A percentile compares a stretch with the other conserved stretches of the same genome.
These are phyloP conservation scores for Bassia scoparia DNA, from an alignment of 148 eudicot species.

Conservation along the genomic window DNA sequence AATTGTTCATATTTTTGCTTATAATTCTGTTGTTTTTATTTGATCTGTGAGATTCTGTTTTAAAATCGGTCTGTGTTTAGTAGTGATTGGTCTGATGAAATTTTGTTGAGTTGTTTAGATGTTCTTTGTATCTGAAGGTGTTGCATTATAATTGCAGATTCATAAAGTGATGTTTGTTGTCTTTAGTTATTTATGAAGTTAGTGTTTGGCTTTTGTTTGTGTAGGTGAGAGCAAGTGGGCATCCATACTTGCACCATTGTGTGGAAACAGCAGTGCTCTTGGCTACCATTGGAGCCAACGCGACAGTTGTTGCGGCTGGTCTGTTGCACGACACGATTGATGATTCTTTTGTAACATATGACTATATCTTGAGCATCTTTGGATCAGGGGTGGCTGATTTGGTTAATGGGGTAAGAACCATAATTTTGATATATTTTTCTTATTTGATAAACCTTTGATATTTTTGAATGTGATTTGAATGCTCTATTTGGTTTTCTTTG, in stretches of 20 bases:
- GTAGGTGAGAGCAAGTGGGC: slow-evolving; percentile 85
- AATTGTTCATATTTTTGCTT: neutral
- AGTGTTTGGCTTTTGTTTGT: slow-evolving; percentile 10
- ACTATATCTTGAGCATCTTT: slow-evolving; percentile 47
- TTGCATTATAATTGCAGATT: neutral
- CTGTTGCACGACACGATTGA: slow-evolving; percentile 90
- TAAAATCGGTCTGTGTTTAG: no score
- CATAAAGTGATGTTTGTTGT: slow-evolving; percentile 6
- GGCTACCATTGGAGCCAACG: slow-evolving; percentile 74
- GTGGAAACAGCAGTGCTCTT: slow-evolving; percentile 84
- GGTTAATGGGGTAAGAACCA: slow-evolving; percentile 68
- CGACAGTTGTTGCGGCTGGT: slow-evolving; percentile 93
- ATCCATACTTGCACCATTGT: slow-evolving; percentile 91
- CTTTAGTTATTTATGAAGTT: slow-evolving; percentile 8
- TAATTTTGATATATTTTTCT: neutral
- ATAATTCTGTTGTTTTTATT: no score
- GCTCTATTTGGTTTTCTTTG: neutral
- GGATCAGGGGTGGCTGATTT: slow-evolving; percentile 85
- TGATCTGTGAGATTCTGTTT: no score
- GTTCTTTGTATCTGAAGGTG: neutral
- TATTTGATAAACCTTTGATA: neutral
- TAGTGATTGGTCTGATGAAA: neutral
- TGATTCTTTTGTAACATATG: slow-evolving; percentile 67
- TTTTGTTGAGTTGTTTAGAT: neutral
- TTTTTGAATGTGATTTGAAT: neutral